phyloP scores from a whole-genome alignment of 1,284 basidiomycete species.

The Moesziomyces antarcticus region DNA sequence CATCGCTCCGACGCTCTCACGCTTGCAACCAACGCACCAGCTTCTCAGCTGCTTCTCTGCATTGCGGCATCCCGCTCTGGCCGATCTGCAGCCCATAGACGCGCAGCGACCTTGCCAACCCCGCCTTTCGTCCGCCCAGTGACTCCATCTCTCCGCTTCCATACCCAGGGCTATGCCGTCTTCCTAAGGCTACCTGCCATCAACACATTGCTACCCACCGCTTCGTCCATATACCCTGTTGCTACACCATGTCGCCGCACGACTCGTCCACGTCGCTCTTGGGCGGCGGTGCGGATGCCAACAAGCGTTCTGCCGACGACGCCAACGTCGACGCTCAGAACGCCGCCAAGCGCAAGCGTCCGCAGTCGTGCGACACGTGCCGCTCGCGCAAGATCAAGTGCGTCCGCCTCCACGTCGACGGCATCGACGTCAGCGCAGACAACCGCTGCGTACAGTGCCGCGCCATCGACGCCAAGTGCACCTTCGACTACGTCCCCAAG shows the following conservation, averaged over 20 bases:
- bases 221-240: background rate
- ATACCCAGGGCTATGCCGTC: too few relatives aligned
- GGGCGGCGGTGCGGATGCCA: constrained; percentile 1
- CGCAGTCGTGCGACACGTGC: constrained; percentile 53
- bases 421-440: constrained; percentile 36
- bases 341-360: constrained; percentile 44
- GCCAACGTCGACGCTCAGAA: constrained; percentile 14
- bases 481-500: constrained; percentile 53
- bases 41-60: too few relatives aligned
- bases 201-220: background rate
- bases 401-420: constrained; percentile 39
- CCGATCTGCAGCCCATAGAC: constrained; percentile 22
- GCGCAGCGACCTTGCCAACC: background rate
- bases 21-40: too few relatives aligned
- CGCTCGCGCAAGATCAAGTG: constrained; percentile 56
- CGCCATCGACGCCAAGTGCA: constrained; percentile 49
- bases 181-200: too few relatives aligned
- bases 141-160: too few relatives aligned
- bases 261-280: constrained; percentile 3
- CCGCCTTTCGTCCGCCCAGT: background rate
- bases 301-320: constrained; percentile 25
- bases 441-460: constrained; percentile 49
- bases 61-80: constrained; percentile 14
- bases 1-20: too few relatives aligned
- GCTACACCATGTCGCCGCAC: constrained; percentile 21